Base-by-base conservation (phyloP, 1,284 basidiomycete genomes). In the Trichosporon coremiiforme region DNA sequence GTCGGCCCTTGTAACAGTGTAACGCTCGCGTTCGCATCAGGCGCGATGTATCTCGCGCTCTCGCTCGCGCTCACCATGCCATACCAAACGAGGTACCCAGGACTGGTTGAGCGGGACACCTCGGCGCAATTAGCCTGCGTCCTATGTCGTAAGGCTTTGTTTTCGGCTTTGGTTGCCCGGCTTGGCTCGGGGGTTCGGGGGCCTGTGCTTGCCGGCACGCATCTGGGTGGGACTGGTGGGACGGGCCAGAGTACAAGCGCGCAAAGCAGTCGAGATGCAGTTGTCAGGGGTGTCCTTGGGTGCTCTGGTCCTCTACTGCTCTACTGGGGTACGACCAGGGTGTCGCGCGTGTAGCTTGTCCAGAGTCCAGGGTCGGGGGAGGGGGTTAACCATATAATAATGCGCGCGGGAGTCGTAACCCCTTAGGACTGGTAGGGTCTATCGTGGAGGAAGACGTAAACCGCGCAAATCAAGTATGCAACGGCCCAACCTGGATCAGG, bases 341-440 rank as follows among this genome's bases (percentile, higher is more conserved):
- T 25, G 25, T 25, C 25, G 25, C 25, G 25, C 25, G 25, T 25
- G 25, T 25, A 25, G 25, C 25, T 25, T 25, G 25, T 25, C 25
- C 25, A 25, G 25, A 25, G 25, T 25, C 25, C 25, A 25, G 25
- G 25, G 25, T 25, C 25, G 25, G 25, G 35, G 57, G 7, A 31
- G 9, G 55, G 29, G 25, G 57, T 62, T 62, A 62, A 62, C 57
- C 57, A 62, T 62, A 62, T 62, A 62, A 62, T 62, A 62, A 33
- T n/a, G 29, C 8, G 31, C 55, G 57, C 17, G 55, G 57, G 57
- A 62, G 57, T 62, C 57, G 57, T 62, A 62, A 31, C 29, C 29
- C 29, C 57, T 45, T n/a, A 45, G 41, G 17, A 15, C 2, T n/a
- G 25, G 25, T 25, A 25, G 25, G 25, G 25, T 25, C 25, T 25